Evolutionary conservation across 306 rosid species (phyloP), one percentile per base, ranked within the genome.

Genomic region (Acmispon strigosus): DNA sequence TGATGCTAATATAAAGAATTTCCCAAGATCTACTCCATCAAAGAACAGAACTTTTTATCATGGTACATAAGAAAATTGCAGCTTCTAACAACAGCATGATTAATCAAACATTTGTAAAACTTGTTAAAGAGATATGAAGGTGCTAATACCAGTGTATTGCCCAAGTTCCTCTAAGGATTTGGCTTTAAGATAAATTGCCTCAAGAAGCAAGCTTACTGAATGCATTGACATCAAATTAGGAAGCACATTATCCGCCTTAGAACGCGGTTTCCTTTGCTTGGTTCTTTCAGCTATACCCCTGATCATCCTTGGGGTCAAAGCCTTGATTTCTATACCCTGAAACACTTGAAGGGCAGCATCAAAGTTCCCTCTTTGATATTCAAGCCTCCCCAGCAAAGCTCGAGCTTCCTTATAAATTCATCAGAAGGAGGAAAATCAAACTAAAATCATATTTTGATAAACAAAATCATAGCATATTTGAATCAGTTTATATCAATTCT

Each of bases 321-420:
- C 63, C 70, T 24, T 84, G 2, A 84, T 82, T 56, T 91, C 99
- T 59, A 91, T 91, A 19, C 99, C 99, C 60, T 87, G 95, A 91
- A 94, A 87, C 50, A 94, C 96, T 76, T 86, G 92, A 60, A 91
- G 96, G 37, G 99, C 92, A 79, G 90, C 96, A 43, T 79, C 97
- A 50, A 67, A 87, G 76, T 91, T 94, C 80, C 96, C 96, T 79
- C 95, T 91, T 55, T 91, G 99, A 81, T 74, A 94, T 67, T 94
- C 97, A 61, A 94, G 96, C 83, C 96, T 91, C 81, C 99, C 99
- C 86, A 94, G 36, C 85, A 94, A 76, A 43, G 99, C 97, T 68
- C 99, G 71, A 22, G 99, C 97, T 84, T 94, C 99, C 97, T 94
- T 82, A 37, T 82, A 37, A 84, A 54, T 51, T 43, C 82, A 73